Conservation (phyloP, 2,329 filamentous ascomycete genomes). For the Cercospora sesami region DNA sequence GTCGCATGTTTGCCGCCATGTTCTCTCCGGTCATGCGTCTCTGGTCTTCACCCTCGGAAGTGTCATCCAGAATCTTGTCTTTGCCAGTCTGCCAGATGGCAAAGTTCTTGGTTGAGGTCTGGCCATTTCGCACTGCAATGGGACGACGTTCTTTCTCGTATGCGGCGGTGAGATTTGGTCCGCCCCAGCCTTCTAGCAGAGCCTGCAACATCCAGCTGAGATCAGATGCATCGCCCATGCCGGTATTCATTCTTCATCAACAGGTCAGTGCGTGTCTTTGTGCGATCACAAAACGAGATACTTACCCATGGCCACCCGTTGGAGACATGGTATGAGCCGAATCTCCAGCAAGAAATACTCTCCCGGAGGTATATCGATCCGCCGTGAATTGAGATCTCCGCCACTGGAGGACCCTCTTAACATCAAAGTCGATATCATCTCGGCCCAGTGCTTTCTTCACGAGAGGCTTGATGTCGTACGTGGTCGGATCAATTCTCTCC, state of each 20-base stretch:
- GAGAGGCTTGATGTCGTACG: constrained; percentile 7
- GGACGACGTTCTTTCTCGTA: constrained; percentile 38
- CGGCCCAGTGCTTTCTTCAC: constrained; percentile 9
- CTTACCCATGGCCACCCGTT: constrained; percentile 39
- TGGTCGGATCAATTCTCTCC: background rate
- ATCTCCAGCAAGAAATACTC: constrained; percentile 38
- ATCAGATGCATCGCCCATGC: constrained; percentile 39
- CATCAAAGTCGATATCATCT: constrained; percentile 1
- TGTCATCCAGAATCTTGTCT: constrained; percentile 3
- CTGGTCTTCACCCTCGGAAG: constrained; percentile 6
- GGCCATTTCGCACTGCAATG: constrained; percentile 21
- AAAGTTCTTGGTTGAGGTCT: constrained; percentile 11
- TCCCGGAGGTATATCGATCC: background rate
- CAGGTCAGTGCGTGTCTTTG: background rate
- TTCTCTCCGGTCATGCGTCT: background rate
- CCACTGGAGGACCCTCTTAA: constrained; percentile 11
- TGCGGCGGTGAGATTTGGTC: constrained; percentile 28
- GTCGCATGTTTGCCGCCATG: constrained; percentile 13
- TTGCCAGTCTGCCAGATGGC: constrained; percentile 2
- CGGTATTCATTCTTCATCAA: constrained; percentile 38
- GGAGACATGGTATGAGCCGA: constrained; percentile 40
- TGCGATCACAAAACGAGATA: background rate
- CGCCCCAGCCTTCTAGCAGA: constrained; percentile 28
- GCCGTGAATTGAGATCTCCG: constrained; percentile 8
- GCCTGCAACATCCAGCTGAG: constrained; percentile 39